These are phyloP conservation scores for Neoscytalidium dimidiatum DNA, from an alignment of 2,329 filamentous ascomycete genomes.

Conservation along the genomic window DNA sequence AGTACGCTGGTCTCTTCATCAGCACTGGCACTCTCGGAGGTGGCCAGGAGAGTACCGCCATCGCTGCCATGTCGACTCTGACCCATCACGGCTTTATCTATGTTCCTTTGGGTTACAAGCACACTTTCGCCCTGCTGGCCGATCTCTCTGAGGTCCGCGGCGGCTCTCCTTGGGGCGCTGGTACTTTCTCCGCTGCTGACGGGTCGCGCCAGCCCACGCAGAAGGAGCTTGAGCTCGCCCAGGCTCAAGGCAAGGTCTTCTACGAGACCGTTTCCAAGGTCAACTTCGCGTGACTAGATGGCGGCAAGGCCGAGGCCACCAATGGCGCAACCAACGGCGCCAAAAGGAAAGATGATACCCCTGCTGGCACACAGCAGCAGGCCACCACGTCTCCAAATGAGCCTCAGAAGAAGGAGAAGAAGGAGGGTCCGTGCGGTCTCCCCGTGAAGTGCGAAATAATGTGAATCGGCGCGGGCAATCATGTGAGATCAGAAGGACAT, in stretches of 20 bases:
- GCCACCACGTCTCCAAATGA: conserved; percentile 30
- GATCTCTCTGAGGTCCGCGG: conserved; percentile 81
- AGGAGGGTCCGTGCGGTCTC: conserved; percentile 75
- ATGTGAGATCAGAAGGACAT: background rate
- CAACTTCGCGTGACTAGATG: conserved; percentile 77
- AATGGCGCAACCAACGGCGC: conserved; percentile 22
- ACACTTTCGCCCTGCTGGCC: conserved; percentile 68
- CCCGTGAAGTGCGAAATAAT: conserved; percentile 73
- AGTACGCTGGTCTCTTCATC: conserved; percentile 89
- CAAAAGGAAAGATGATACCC: conserved; percentile 30
- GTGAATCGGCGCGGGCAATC: conserved; percentile 37
- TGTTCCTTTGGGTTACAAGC: conserved; percentile 92
- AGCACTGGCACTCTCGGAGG: conserved; percentile 82
- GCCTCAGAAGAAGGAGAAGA: conserved; percentile 43
- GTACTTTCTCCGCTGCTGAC: conserved; percentile 78
- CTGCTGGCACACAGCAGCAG: conserved; percentile 18
- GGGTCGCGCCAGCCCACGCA: conserved; percentile 79
- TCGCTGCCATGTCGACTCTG: conserved; percentile 81
- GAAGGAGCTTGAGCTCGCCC: conserved; percentile 78
- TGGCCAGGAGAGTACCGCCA: conserved; percentile 87
- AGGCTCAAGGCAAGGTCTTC: conserved; percentile 82
- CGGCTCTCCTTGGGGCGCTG: conserved; percentile 89
- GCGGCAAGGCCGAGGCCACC: conserved; percentile 29
- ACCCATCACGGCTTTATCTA: conserved; percentile 94
- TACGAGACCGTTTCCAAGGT: conserved; percentile 75